phyloP scores from a whole-genome alignment of 345 rosid species.

The Physaria fendleri region DNA sequence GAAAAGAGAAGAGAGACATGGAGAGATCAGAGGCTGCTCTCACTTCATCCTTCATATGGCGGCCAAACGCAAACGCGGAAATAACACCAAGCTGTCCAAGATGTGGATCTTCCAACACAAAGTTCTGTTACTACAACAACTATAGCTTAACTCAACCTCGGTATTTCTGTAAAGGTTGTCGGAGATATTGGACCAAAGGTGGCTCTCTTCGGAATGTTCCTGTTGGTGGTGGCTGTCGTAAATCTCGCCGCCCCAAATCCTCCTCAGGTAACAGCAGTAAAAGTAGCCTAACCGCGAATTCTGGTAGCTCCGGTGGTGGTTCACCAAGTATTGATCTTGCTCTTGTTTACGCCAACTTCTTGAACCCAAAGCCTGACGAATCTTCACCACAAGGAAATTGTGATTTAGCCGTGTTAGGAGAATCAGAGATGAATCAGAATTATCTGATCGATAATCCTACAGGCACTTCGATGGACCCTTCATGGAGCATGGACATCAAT shows the following conservation, averaged over 20 bases:
- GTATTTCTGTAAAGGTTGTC: constrained; percentile 34
- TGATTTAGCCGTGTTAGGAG: neutral
- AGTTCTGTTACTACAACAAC: constrained; percentile 36
- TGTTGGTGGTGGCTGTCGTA: constrained; percentile 33
- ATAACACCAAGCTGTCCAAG: constrained; percentile 32
- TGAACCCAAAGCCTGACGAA: constrained; percentile 22
- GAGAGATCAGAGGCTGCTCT: constrained; percentile 28
- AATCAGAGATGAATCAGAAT: too few relatives aligned
- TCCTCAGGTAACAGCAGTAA: constrained; percentile 16
- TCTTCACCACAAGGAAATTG: constrained; percentile 13
- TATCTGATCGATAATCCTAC: constrained; percentile 2
- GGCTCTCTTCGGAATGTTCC: constrained; percentile 31
- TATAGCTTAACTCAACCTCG: constrained; percentile 36
- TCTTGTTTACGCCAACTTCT: constrained; percentile 31
- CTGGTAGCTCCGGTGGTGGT: constrained; percentile 13
- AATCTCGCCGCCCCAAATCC: constrained; percentile 30
- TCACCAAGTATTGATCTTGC: constrained; percentile 31
- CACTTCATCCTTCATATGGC: constrained; percentile 29
- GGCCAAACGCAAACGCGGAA: constrained; percentile 31
- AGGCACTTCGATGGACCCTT: neutral
- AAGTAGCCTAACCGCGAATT: neutral
- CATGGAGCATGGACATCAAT: constrained; percentile 26
- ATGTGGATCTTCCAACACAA: constrained; percentile 33
- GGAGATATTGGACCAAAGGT: constrained; percentile 35
- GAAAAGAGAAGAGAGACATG: constrained; percentile 14